Evolutionary conservation across 495 filamentous ascomycete genomes (phyloP).

Genomic region (Tuber calosporum): DNA sequence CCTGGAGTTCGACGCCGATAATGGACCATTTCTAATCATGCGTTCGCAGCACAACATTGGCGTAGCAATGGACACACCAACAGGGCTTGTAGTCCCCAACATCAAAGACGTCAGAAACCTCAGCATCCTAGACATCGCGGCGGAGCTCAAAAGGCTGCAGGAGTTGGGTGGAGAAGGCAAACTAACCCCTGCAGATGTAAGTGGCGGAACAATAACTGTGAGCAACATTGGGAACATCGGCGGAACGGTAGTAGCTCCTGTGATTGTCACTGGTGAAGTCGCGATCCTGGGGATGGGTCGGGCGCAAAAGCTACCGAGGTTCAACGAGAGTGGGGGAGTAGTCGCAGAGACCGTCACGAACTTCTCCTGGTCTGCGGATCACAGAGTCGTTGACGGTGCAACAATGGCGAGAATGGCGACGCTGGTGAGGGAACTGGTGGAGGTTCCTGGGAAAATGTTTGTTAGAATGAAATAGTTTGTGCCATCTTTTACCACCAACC

Average conservation of each 20-base stretch:
- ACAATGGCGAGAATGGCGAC: conserved; percentile 86
- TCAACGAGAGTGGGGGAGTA: conserved; percentile 50
- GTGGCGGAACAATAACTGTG: conserved; percentile 85
- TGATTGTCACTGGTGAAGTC: conserved; percentile 83
- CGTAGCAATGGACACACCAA: conserved; percentile 88
- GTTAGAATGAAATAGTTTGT: conserved; percentile 46
- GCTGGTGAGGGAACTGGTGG: conserved; percentile 64
- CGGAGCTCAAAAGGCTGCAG: conserved; percentile 68
- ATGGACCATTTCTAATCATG: conserved; percentile 63
- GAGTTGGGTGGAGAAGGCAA: conserved; percentile 63
- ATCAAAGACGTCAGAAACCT: conserved; percentile 72
- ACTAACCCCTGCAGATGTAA: conserved; percentile 66
- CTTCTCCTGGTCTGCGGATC: conserved; percentile 96
- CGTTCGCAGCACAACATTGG: conserved; percentile 89
- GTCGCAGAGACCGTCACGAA: conserved; percentile 63
- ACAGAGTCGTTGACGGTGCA: conserved; percentile 88
- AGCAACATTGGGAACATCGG: conserved; percentile 98
- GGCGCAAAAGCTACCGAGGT: conserved; percentile 65
- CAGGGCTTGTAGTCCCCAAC: conserved; percentile 87
- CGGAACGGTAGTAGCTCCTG: conserved; percentile 80
- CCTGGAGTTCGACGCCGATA: conserved; percentile 55
- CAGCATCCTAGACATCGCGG: conserved; percentile 67
- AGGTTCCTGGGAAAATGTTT: conserved; percentile 79
- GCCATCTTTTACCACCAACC: background rate
- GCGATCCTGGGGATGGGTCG: conserved; percentile 87